phyloP scores from a whole-genome alignment of 306 rosid genomes.

The Luffa acutangula region DNA sequence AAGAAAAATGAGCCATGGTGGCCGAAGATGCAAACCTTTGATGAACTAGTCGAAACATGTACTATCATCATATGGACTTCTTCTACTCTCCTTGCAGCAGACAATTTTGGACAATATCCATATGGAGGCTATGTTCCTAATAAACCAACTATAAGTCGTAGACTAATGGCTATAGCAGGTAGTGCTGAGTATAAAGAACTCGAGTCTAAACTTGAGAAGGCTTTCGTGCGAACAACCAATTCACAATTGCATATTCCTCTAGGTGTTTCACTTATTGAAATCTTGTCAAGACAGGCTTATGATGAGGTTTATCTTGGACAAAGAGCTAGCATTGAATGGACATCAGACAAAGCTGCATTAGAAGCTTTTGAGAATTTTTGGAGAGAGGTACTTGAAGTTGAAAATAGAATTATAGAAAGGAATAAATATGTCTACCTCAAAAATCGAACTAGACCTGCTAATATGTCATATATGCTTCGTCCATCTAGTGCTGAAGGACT shows the following conservation, averaged over 20 bases:
- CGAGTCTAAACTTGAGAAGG: constrained; percentile 38
- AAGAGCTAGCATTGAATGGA: constrained; percentile 51
- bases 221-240: constrained; percentile 43
- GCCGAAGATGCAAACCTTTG: constrained; percentile 45
- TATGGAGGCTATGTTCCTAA: constrained; percentile 50
- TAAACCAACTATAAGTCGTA: constrained; percentile 41
- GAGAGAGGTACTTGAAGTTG: constrained; percentile 31
- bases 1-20: constrained; percentile 63
- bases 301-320: constrained; percentile 72
- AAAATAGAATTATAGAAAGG: constrained; percentile 19
- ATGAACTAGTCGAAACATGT: constrained; percentile 44
- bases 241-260: constrained; percentile 35
- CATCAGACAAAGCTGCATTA: constrained; percentile 35
- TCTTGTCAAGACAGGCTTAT: constrained; percentile 60
- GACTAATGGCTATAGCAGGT: constrained; percentile 44
- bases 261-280: constrained; percentile 53
- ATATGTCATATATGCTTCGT: constrained; percentile 48
- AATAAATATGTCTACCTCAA: constrained; percentile 35
- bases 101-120: constrained; percentile 70
- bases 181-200: constrained; percentile 42
- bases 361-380: constrained; percentile 45
- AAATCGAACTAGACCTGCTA: constrained; percentile 49
- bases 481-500: constrained; percentile 48
- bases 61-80: constrained; percentile 54
- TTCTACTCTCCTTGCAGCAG: constrained; percentile 67